These are phyloP conservation scores for Gossypium bickii DNA, from an alignment of 345 rosid genomes.

Conservation along the genomic window DNA sequence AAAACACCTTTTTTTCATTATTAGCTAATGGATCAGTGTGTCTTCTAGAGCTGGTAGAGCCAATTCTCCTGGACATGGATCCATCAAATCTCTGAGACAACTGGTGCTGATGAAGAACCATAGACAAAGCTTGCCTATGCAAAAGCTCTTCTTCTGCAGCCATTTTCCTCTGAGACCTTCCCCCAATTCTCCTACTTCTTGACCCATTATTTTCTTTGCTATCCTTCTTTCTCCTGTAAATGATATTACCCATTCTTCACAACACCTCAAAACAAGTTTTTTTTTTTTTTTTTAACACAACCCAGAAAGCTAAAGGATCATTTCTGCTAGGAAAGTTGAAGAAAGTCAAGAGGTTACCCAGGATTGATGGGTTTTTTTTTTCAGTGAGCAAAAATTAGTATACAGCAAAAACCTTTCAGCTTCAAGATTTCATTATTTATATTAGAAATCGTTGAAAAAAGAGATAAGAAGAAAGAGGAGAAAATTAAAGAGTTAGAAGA, in stretches of 20 bases:
- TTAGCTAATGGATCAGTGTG: slow-evolving; percentile 61
- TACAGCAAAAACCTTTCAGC: neutral
- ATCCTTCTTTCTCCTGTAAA: slow-evolving; percentile 75
- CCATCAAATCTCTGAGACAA: slow-evolving; percentile 93
- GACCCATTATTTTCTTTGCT: slow-evolving; percentile 45
- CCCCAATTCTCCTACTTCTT: slow-evolving; percentile 75
- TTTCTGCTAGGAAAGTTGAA: neutral
- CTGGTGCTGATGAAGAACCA: slow-evolving; percentile 88
- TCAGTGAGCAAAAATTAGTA: neutral
- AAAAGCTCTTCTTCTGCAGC: slow-evolving; percentile 80
- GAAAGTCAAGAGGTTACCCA: neutral
- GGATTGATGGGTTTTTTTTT: neutral
- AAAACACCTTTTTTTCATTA: slow-evolving; percentile 64
- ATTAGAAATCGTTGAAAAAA: neutral
- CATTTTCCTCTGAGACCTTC: slow-evolving; percentile 80
- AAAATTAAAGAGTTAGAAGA: neutral
- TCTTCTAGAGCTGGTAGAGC: slow-evolving; percentile 76
- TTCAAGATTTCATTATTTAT: neutral
- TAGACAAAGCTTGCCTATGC: slow-evolving; percentile 88
- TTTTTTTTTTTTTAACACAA: neutral
- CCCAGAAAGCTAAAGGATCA: slow-evolving; percentile 11
- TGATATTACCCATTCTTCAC: slow-evolving; percentile 74
- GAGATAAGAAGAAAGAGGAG: slow-evolving; percentile 8
- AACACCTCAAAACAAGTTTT: neutral
- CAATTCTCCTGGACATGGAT: slow-evolving; percentile 91